phyloP scores from a whole-genome alignment of 148 eudicot genomes.

The Rhododendron vialii region DNA sequence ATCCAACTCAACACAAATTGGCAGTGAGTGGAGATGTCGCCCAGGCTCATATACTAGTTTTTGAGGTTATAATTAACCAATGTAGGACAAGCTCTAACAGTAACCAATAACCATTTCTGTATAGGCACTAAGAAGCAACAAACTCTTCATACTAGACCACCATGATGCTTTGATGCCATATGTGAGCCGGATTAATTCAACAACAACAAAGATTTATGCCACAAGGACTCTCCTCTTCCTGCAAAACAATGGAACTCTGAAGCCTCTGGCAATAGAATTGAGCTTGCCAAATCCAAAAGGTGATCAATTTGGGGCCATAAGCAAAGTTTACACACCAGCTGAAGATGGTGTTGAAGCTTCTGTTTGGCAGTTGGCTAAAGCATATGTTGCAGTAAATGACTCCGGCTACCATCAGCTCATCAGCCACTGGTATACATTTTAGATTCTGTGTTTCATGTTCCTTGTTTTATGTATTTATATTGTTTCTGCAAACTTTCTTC shows the following conservation, averaged over 20 bases:
- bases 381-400: conserved; percentile 30
- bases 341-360: conserved; percentile 23
- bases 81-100: neutral
- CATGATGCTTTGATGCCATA: conserved; percentile 24
- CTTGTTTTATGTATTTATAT: neutral
- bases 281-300: conserved; percentile 21
- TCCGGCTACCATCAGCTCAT: conserved; percentile 29
- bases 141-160: conserved; percentile 16
- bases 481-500: neutral
- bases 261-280: conserved; percentile 18
- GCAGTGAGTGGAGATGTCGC: neutral
- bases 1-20: neutral
- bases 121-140: conserved; percentile 9
- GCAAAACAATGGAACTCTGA: conserved; percentile 16
- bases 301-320: conserved; percentile 17
- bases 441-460: neutral
- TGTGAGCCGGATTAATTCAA: conserved; percentile 10
- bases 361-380: conserved; percentile 36
- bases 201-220: conserved; percentile 17
- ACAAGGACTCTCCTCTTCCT: conserved; percentile 18
- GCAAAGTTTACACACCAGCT: conserved; percentile 22
- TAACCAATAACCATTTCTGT: neutral
- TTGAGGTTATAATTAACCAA: neutral
- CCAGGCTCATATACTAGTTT: neutral
- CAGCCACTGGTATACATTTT: conserved; percentile 25